phyloP scores from a whole-genome alignment of 768 basidiomycete genomes.

The Dendrothele bispora region DNA sequence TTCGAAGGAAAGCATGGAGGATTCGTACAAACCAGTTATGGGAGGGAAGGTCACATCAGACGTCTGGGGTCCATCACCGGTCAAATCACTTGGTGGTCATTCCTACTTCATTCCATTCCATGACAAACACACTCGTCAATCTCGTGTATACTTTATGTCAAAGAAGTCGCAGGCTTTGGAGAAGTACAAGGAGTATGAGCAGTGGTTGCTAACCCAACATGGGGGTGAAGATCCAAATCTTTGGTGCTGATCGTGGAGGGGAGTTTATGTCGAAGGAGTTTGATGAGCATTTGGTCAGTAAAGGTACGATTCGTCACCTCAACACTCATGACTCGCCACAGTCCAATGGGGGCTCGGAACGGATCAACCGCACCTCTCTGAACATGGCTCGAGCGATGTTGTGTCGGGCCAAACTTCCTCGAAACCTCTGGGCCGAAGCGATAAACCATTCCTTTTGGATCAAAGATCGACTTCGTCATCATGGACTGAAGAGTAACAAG shows the following conservation, averaged over 20 bases:
- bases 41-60: constrained; percentile 21
- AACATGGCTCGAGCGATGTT: constrained; percentile 28
- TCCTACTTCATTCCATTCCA: constrained; percentile 13
- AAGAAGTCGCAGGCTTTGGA: constrained; percentile 15
- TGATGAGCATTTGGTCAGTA: constrained; percentile 16
- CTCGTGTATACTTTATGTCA: constrained; percentile 14
- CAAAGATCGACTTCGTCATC: constrained; percentile 3
- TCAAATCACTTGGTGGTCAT: constrained; percentile 15
- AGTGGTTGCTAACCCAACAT: constrained; percentile 23
- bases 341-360: constrained; percentile 30
- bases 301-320: constrained; percentile 29
- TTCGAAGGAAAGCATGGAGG: constrained; percentile 15
- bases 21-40: constrained; percentile 7
- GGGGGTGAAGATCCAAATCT: constrained; percentile 10
- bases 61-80: constrained; percentile 25
- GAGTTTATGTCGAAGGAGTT: constrained; percentile 30
- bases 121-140: constrained; percentile 17
- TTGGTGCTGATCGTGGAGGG: constrained; percentile 24
- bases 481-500: not conserved
- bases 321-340: constrained; percentile 32
- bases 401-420: constrained; percentile 9
- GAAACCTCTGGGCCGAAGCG: constrained; percentile 20
- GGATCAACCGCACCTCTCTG: constrained; percentile 22
- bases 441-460: constrained; percentile 10
- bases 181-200: constrained; percentile 22